These are phyloP conservation scores for Geranium brycei DNA, from an alignment of 345 rosid species.

Conservation along the genomic window DNA sequence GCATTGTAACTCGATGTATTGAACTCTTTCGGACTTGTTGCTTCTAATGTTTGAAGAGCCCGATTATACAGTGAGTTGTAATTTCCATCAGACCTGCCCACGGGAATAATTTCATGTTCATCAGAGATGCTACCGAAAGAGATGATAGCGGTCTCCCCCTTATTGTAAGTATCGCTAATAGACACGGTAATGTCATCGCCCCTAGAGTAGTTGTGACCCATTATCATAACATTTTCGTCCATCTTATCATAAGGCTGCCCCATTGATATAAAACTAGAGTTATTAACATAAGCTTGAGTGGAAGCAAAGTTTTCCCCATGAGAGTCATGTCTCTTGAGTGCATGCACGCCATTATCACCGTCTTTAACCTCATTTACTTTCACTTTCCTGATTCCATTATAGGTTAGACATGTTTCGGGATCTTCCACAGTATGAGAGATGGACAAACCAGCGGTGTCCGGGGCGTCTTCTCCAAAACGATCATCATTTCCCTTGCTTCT, in stretches of 20 bases:
- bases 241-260: conserved; percentile 25
- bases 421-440: conserved; percentile 47
- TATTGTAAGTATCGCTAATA: conserved; percentile 23
- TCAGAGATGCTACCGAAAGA: conserved; percentile 50
- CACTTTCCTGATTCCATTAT: conserved; percentile 49
- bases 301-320: conserved; percentile 24
- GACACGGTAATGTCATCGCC: conserved; percentile 20
- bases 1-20: conserved; percentile 21
- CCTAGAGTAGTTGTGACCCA: conserved; percentile 33
- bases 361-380: conserved; percentile 58
- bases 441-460: conserved; percentile 34
- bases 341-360: conserved; percentile 24
- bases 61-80: conserved; percentile 34
- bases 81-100: conserved; percentile 25
- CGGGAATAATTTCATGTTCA: conserved; percentile 34
- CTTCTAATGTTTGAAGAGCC: conserved; percentile 30
- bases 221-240: conserved; percentile 29
- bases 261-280: conserved; percentile 29
- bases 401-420: conserved; percentile 37
- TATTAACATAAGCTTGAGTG: conserved; percentile 24
- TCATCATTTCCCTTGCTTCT: conserved; percentile 24
- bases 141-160: conserved; percentile 42
- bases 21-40: conserved; percentile 26
- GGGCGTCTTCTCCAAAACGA: conserved; percentile 24
- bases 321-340: conserved; percentile 26